Evolutionary conservation across 1,139 yeast species (phyloP), one percentile per base, ranked within the genome.

Genomic region (Arxiozyma telluris): DNA sequence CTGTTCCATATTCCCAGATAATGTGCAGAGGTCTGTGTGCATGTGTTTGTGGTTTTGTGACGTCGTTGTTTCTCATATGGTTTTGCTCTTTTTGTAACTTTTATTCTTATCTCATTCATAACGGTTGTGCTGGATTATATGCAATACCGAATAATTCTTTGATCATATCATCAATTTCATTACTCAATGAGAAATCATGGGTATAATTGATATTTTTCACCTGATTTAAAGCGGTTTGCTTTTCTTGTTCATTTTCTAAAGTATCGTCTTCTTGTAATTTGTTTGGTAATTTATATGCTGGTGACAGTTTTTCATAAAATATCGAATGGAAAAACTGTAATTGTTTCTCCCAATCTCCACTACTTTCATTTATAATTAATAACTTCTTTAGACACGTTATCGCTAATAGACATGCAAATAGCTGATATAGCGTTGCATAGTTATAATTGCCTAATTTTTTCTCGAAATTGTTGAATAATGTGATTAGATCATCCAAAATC

Each of bases 101-200:
- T n/a, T n/a, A n/a, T n/a, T n/a, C n/a, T n/a, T 43, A 7, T 22
- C 4, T 21, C 11, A 18, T n/a, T 45, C 12, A 45, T 11, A 56
- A 45, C n/a, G 58, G 57, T 39, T 51, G 55, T 17, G 50, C 50
- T 21, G 59, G 57, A 27, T 50, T 53, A 41, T 54, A 53, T 18
- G 53, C 61, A 11, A 59, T 58, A 39, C 67, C 67, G 47, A 68
- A 68, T 41, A 66, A 55, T 39, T 67, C 68, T 47, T 63, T 66
- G 51, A 69, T 69, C 44, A 68, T 55, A 44, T 65, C 71, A 47
- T 69, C 71, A 47, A 69, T 68, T 54, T 69, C 71, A 50, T 68
- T 65, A 50, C 68, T 64, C 41, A 69, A 57, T 3, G 71, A 64
- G 50, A 69, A 67, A 52, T 69, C 72, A 52, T 67, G 67, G 1